Conservation (phyloP, 208 protist genomes). For the Lotmaria passim region DNA sequence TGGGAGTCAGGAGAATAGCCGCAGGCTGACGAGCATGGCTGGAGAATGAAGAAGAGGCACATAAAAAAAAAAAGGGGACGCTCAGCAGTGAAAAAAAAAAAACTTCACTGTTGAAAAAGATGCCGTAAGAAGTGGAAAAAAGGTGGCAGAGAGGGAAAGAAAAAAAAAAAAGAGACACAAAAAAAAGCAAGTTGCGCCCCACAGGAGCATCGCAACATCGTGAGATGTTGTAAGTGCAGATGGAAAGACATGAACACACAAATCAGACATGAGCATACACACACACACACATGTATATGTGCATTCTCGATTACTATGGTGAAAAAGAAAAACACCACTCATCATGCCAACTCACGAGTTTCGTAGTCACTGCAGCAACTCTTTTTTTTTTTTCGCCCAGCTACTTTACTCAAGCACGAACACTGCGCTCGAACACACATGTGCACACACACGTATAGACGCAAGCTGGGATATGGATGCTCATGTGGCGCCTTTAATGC, state of each 20-base stretch:
- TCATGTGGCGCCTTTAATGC: not conserved
- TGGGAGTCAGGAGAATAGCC: not conserved
- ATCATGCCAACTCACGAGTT: conserved; percentile 3
- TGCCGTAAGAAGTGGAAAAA: not conserved
- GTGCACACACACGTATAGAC: not conserved
- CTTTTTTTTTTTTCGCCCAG: not conserved
- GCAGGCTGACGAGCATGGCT: not conserved
- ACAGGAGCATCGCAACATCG: not conserved
- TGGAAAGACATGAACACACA: no score
- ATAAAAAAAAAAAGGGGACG: not conserved
- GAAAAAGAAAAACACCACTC: conserved; percentile 2
- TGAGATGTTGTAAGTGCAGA: conserved; percentile 1
- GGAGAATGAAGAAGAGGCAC: not conserved
- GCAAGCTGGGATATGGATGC: not conserved
- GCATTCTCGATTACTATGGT: no score
- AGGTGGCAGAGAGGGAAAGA: conserved; percentile 7
- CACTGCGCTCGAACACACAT: not conserved
- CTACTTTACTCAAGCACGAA: not conserved
- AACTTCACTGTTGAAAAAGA: not conserved
- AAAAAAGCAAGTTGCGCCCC: not conserved
- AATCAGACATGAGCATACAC: no score
- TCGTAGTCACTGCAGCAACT: not conserved
- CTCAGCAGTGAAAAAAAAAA: not conserved
- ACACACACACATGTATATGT: not conserved
- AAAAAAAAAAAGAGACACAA: conserved; percentile 20